phyloP scores from a whole-genome alignment of 2,329 filamentous ascomycete species.

The Lomentospora prolificans region DNA sequence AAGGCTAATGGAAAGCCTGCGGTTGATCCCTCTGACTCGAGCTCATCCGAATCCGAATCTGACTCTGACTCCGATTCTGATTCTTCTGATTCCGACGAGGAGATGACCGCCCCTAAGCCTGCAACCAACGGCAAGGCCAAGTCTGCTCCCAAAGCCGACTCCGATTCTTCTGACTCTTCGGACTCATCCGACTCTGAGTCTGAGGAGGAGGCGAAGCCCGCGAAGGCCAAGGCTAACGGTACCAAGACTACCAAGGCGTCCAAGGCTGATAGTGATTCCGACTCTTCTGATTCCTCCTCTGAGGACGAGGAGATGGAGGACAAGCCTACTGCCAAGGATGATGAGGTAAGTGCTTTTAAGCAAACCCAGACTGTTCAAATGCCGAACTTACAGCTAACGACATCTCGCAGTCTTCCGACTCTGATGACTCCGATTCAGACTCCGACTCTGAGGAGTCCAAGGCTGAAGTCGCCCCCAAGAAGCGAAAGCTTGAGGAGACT shows the following conservation, averaged over 20 bases:
- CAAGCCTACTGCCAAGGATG: conserved; percentile 19
- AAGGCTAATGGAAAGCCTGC: conserved; percentile 15
- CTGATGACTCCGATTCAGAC: conserved; percentile 20
- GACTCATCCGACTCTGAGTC: conserved; percentile 22
- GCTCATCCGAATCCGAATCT: conserved; percentile 22
- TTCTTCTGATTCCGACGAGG: conserved; percentile 29
- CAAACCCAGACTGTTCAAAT: not conserved
- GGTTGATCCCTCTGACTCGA: conserved; percentile 19
- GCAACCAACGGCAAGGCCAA: conserved; percentile 9
- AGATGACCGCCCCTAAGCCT: conserved; percentile 7
- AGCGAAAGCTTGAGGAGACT: conserved; percentile 37
- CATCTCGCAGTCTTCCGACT: conserved; percentile 20
- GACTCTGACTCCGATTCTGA: conserved; percentile 26
- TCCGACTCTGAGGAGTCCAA: conserved; percentile 24
- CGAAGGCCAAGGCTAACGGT: conserved; percentile 5
- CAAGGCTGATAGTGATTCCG: conserved; percentile 19
- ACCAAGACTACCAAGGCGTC: conserved; percentile 11
- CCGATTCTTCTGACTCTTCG: conserved; percentile 22
- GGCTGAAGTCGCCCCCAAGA: conserved; percentile 31
- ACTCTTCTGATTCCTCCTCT: conserved; percentile 20
- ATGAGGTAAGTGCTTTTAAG: not conserved
- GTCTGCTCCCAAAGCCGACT: conserved; percentile 18
- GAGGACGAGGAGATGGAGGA: conserved; percentile 17
- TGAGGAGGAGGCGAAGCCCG: conserved; percentile 16
- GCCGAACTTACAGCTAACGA: not conserved